Conservation (phyloP, 345 rosid genomes). For the Salix caprea region DNA sequence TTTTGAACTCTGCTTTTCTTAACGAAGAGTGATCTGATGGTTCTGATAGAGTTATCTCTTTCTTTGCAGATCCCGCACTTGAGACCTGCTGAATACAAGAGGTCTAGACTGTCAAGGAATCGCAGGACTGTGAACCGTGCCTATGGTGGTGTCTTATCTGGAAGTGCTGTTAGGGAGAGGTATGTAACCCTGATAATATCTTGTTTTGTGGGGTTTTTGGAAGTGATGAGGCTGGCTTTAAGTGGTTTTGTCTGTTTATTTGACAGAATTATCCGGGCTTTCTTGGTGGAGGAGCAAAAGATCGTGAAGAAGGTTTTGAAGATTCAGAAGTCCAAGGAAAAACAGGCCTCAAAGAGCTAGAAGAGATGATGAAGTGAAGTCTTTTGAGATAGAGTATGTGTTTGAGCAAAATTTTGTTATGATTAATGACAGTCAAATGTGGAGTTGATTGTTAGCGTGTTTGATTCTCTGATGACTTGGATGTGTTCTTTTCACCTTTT, state of each 20-base stretch:
- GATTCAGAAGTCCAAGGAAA: constrained; percentile 30
- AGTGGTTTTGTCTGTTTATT: background rate
- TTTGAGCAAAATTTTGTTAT: background rate
- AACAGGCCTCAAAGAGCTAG: constrained; percentile 10
- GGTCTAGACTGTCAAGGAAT: constrained; percentile 28
- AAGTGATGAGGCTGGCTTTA: background rate
- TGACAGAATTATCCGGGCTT: constrained; percentile 24
- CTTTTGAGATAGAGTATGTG: background rate
- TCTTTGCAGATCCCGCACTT: constrained; percentile 24
- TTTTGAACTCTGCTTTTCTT: background rate
- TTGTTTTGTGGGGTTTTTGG: background rate
- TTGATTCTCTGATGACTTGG: background rate
- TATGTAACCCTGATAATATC: background rate
- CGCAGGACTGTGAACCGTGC: constrained; percentile 31
- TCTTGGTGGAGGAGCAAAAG: constrained; percentile 29
- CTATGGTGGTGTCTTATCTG: constrained; percentile 30
- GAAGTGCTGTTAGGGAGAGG: constrained; percentile 31
- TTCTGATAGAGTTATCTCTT: background rate
- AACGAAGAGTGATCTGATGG: background rate
- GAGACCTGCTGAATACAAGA: constrained; percentile 34
- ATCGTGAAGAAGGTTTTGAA: constrained; percentile 31
- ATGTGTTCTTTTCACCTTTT: background rate
- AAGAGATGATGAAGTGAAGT: background rate
- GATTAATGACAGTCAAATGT: background rate
- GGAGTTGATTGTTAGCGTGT: background rate